Conservation (phyloP, 441 rosid species). For the Croton laevigatus region DNA sequence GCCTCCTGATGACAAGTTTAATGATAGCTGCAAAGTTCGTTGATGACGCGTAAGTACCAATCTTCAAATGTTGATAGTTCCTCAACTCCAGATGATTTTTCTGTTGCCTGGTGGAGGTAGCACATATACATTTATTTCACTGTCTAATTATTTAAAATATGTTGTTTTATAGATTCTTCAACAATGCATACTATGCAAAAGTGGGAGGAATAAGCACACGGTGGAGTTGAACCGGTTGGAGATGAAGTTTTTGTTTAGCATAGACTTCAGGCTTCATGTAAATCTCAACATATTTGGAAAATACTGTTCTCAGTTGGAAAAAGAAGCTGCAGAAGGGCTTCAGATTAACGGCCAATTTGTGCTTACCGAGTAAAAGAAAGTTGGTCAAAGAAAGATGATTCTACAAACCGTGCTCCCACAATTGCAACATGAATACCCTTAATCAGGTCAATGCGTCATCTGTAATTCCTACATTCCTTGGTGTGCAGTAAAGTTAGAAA, state of each 20-base stretch:
- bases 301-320: constrained; percentile 63
- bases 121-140: not conserved
- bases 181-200: constrained; percentile 85
- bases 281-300: constrained; percentile 50
- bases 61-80: not conserved
- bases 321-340: constrained; percentile 41
- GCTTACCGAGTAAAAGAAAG: constrained; percentile 50
- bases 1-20: constrained; percentile 74
- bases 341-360: constrained; percentile 46
- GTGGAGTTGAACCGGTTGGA: constrained; percentile 78
- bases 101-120: not conserved
- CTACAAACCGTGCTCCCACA: constrained; percentile 42
- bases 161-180: constrained; percentile 59
- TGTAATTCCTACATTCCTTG: constrained; percentile 11
- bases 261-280: constrained; percentile 81
- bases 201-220: constrained; percentile 90
- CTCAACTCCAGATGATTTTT: too few species aligned
- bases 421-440: constrained; percentile 37
- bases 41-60: constrained; percentile 63
- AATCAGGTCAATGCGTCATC: constrained; percentile 20
- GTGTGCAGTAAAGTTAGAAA: constrained; percentile 11
- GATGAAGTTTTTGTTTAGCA: constrained; percentile 67
- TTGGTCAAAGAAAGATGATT: constrained; percentile 55
- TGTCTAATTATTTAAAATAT: not conserved
- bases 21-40: constrained; percentile 75